Base-by-base conservation (phyloP, 352 stramenopile species). In the Phytophthora quininea region DNA sequence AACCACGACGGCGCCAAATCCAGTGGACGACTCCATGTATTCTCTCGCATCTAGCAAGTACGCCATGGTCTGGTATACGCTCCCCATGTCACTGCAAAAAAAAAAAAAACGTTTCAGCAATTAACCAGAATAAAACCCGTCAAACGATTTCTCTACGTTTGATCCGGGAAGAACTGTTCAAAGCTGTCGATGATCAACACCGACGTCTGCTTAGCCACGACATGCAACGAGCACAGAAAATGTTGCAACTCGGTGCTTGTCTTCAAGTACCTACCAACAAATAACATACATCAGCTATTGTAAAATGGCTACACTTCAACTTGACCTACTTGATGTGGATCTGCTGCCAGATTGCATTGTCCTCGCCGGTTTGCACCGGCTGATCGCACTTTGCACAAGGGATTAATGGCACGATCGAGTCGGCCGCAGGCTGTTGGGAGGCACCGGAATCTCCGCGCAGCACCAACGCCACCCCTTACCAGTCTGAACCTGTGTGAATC, bases 321-420 rank as follows among this genome's bases (percentile, higher is more conserved):
- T 69, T n/a, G n/a, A n/a, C n/a, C n/a, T n/a, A 88, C 78, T 90
- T 92, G 78, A 92, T 86, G 66, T 78, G 73, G 53, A 90, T 88
- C 76, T 71, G 9, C 64, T 63, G n/a, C 79, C 76, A 89, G 24
- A 79, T 61, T 31, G 71, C 54, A 47, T 77, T 85, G 56, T 84
- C 73, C 43, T 78, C 59, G 40, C 80, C 80, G 2, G 71, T 89
- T 50, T 85, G 75, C n/a, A 64, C 65, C 2, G 80, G 83, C 9
- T 76, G 14, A 3, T 69, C 60, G 52, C 83, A 91, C 10, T 60
- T 69, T 1, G 54, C 27, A 43, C 83, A 91, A 10, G 83, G 65
- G 32, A 62, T 72, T 19, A 91, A 43, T 0, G 68, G 77, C 54
- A 88, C 79, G 27, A 84, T 74, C 12, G 52, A 37, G 1, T 58